These are phyloP conservation scores for Pyrenophora seminiperda DNA, from an alignment of 2,329 filamentous ascomycete species.

Conservation along the genomic window DNA sequence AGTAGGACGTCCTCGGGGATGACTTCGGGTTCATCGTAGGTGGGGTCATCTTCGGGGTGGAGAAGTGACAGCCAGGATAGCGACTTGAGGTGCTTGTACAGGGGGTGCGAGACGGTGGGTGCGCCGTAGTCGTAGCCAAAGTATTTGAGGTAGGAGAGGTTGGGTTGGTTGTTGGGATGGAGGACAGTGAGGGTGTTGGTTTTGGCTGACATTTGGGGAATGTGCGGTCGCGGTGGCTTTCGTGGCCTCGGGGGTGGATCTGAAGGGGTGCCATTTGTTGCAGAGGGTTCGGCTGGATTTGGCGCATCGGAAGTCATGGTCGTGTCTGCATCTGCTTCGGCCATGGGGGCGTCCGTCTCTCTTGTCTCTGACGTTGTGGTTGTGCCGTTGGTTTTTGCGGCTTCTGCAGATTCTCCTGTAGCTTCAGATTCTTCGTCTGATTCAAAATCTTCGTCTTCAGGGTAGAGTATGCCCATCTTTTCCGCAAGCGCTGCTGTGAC, in stretches of 20 bases:
- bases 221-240: slow-evolving; percentile 40
- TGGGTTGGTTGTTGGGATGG: slow-evolving; percentile 83
- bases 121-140: slow-evolving; percentile 79
- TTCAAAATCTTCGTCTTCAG: slow-evolving; percentile 44
- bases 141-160: slow-evolving; percentile 84
- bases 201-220: slow-evolving; percentile 65
- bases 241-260: slow-evolving; percentile 31
- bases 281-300: not conserved
- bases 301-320: slow-evolving; percentile 17
- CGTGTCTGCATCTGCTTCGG: slow-evolving; percentile 20
- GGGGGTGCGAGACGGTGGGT: slow-evolving; percentile 70
- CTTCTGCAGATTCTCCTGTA: slow-evolving; percentile 3
- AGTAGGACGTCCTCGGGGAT: slow-evolving; percentile 66
- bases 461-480: slow-evolving; percentile 80
- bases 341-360: slow-evolving; percentile 5
- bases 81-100: slow-evolving; percentile 79
- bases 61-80: slow-evolving; percentile 93
- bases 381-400: slow-evolving; percentile 5
- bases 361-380: not conserved
- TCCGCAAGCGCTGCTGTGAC: slow-evolving; percentile 84
- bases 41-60: slow-evolving; percentile 73
- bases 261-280: slow-evolving; percentile 16
- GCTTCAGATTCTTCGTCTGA: slow-evolving; percentile 33
- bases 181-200: slow-evolving; percentile 81
- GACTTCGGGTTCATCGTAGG: slow-evolving; percentile 70